A percentile compares a stretch with the other conserved stretches of the same genome.
Conservation (phyloP, 1,139 yeast genomes). For the Hyphopichia wangnamkhiaoensis region DNA sequence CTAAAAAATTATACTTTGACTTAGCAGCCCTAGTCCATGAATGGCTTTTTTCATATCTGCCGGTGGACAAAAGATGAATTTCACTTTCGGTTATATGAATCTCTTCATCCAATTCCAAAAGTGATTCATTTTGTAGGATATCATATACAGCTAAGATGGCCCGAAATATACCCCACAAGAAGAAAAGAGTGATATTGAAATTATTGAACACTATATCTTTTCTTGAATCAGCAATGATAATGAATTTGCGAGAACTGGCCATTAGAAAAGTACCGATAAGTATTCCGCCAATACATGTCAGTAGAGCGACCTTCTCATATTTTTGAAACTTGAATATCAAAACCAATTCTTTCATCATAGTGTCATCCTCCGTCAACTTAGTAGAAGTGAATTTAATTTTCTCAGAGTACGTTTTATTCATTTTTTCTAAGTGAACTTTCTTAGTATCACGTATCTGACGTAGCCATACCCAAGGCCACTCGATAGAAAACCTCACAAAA, state of each 20-base stretch:
- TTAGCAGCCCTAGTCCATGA: no score
- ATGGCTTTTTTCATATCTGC: no score
- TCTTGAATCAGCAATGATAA: constrained; percentile 29
- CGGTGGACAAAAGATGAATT: constrained; percentile 8
- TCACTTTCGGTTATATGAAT: constrained; percentile 12
- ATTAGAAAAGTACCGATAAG: constrained; percentile 25
- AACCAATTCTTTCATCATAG: constrained; percentile 7
- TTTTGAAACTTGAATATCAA: constrained; percentile 9
- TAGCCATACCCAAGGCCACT: constrained; percentile 42
- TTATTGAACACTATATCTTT: constrained; percentile 32
- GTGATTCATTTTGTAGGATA: constrained; percentile 6
- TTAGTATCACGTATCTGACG: constrained; percentile 23
- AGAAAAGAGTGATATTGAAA: constrained; percentile 30
- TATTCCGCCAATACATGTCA: constrained; percentile 25
- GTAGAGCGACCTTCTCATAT: constrained; percentile 24
- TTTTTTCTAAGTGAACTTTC: background rate
- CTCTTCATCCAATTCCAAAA: constrained; percentile 8
- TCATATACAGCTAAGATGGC: constrained; percentile 13
- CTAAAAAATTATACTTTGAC: background rate
- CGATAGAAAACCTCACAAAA: constrained; percentile 28
- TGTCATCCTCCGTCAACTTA: constrained; percentile 8
- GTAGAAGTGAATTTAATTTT: background rate
- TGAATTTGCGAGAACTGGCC: constrained; percentile 25
- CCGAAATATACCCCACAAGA: constrained; percentile 30
- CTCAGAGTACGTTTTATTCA: background rate